Percentiles rank a stretch among this genome's conserved stretches.
Evolutionary conservation across 495 filamentous ascomycete genomes (phyloP).

Genomic region (Annulohypoxylon bovei): DNA sequence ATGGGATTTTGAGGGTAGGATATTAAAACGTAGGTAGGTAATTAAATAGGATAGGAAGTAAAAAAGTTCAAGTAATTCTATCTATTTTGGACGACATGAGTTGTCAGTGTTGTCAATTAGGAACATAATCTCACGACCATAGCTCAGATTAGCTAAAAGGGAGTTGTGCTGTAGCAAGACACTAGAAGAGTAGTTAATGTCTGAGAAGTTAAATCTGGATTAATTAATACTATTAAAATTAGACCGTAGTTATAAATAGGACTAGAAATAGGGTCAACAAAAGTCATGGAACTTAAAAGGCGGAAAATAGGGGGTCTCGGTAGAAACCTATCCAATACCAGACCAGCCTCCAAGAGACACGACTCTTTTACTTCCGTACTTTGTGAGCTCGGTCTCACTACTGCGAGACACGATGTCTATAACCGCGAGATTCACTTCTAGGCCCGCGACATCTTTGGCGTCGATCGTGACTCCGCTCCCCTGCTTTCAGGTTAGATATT

Average conservation of each 20-base stretch:
- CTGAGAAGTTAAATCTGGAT: too few relatives aligned
- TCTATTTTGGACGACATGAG: neutral
- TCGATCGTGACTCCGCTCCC: slow-evolving; percentile 14
- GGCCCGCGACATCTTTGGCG: slow-evolving; percentile 12
- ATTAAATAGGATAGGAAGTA: neutral
- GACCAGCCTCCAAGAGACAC: neutral
- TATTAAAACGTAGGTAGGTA: neutral
- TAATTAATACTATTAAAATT: neutral
- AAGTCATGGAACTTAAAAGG: neutral
- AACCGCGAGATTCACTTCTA: slow-evolving; percentile 27
- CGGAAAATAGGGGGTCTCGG: neutral
- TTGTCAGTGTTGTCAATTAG: neutral
- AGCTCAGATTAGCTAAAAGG: too few relatives aligned
- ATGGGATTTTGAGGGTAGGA: neutral
- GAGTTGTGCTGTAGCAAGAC: neutral
- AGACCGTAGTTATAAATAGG: neutral
- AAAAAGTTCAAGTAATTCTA: neutral
- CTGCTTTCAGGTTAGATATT: slow-evolving; percentile 5
- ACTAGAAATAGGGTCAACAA: neutral
- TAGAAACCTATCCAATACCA: neutral
- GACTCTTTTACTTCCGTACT: slow-evolving; percentile 28
- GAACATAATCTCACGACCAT: too few relatives aligned
- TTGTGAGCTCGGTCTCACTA: slow-evolving; percentile 30
- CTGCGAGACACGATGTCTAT: slow-evolving; percentile 19
- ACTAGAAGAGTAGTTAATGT: too few relatives aligned